phyloP scores from a whole-genome alignment of 176 grass and related monocot genomes.

The Tillandsia fasciculata region DNA sequence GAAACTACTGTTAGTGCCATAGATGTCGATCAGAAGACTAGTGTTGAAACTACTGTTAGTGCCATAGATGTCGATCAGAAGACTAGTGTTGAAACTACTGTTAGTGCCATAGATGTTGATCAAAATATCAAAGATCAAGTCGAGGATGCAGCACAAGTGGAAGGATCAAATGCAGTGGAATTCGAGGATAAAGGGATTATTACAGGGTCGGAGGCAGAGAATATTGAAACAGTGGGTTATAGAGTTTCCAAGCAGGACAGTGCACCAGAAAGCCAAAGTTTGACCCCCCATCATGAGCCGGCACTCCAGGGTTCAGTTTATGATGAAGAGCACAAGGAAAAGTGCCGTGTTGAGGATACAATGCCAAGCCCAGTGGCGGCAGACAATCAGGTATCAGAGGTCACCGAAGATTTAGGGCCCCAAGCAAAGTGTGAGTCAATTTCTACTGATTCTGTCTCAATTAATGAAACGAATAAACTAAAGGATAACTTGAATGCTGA shows the following conservation, averaged over 20 bases:
- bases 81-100: constrained; percentile 14
- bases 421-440: constrained; percentile 88
- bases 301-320: too few relatives aligned
- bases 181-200: too few relatives aligned
- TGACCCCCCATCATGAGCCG: too few relatives aligned
- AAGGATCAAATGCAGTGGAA: too few relatives aligned
- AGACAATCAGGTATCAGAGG: constrained; percentile 89
- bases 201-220: not conserved
- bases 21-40: constrained; percentile 16
- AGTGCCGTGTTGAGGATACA: not conserved
- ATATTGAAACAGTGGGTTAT: constrained; percentile 9
- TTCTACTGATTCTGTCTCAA: constrained; percentile 85
- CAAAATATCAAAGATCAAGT: constrained; percentile 20
- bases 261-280: too few relatives aligned
- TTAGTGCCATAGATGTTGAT: constrained; percentile 9
- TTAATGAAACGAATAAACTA: constrained; percentile 82
- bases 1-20: constrained; percentile 14
- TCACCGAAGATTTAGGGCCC: constrained; percentile 79
- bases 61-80: constrained; percentile 13
- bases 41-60: constrained; percentile 13
- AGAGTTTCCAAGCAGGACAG: constrained; percentile 1
- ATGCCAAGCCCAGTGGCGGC: constrained; percentile 22
- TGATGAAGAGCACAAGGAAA: not conserved
- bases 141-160: not conserved
- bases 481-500: constrained; percentile 98